These are phyloP conservation scores for Leishmania tropica DNA, from an alignment of 208 protist genomes.

Conservation along the genomic window DNA sequence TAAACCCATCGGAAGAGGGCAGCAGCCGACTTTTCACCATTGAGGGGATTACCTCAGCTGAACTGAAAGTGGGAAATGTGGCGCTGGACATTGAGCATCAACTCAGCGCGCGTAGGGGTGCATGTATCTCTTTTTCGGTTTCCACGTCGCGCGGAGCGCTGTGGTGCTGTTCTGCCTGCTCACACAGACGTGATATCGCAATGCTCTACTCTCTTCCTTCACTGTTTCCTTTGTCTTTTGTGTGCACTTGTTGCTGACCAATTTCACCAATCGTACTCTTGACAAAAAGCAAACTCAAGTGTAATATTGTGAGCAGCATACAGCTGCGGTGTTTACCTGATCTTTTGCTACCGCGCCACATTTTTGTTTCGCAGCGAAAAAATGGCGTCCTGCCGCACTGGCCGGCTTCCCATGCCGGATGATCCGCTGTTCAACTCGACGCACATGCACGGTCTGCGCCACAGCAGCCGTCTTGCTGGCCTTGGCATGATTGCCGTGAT, in stretches of 20 bases:
- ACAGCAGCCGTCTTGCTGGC: constrained; percentile 61
- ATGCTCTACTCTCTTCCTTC: not conserved
- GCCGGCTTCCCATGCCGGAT: constrained; percentile 81
- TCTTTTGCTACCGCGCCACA: not conserved
- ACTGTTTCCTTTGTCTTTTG: no score
- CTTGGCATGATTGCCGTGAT: constrained; percentile 67
- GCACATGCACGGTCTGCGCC: constrained; percentile 56
- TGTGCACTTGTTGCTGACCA: not conserved
- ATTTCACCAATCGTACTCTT: not conserved
- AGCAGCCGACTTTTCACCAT: no score
- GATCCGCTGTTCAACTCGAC: constrained; percentile 72
- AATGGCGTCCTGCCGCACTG: constrained; percentile 75
- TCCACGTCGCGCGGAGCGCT: not conserved
- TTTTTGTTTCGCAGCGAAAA: no score
- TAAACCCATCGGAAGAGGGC: no score
- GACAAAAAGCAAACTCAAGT: not conserved
- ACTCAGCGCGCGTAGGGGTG: no score
- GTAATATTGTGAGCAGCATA: not conserved
- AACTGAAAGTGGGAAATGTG: no score
- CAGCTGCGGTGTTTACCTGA: not conserved
- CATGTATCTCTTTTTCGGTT: not conserved
- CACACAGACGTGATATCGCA: not conserved
- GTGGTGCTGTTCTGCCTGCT: no score
- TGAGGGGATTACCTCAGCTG: no score
- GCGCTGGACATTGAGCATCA: no score